Evolutionary conservation across 139 green algal species (phyloP), one percentile per base, ranked within the genome.

Genomic region (Chlorella sp.): DNA sequence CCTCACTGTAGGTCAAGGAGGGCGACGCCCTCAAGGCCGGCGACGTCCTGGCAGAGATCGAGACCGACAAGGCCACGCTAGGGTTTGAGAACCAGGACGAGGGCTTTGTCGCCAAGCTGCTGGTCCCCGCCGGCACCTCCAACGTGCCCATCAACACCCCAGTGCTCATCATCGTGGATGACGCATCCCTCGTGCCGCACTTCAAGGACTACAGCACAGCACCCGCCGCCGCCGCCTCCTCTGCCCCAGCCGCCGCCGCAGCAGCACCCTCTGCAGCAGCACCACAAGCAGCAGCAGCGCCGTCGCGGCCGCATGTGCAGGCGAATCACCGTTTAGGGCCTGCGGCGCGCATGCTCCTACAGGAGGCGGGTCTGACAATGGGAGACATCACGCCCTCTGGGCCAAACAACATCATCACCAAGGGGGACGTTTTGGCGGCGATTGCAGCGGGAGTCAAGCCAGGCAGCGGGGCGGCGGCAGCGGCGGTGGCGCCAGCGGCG

Each of bases 41-140:
- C 1, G 66, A 85, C 24, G 78, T 93, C 22, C 70, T 97, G 2
- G 90, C 90, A 3, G 90, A 97, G 64, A 80, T 98, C 24, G 93
- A 98, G 79, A 98, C 94, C 5, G 95, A 99, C 80, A 99, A 98
- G 83, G 90, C 90, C 10, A 91, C 82, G 1, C 83, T 93, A 35
- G 86, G 87, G 59, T 89, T 82, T 83, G 88, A 93, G 71, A 74
- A 75, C 3, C 78, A 88, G 74, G 88, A 93, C 55, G 88, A 91
- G 49, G 88, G 88, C n/a, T 85, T 79, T 26, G 74, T 93, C 31
- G 85, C 85, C 31, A 89, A 87, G 78, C 85, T 89, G 50, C 70
- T 91, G 5, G 49, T 85, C 27, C 67, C 74, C 20, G 83, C 80
- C n/a, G 82, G 85, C 1, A 29, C 73, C 14, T 76, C 82, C 49